These are phyloP conservation scores for Barnettozyma siamensis DNA, from an alignment of 805 yeast species.

Conservation along the genomic window DNA sequence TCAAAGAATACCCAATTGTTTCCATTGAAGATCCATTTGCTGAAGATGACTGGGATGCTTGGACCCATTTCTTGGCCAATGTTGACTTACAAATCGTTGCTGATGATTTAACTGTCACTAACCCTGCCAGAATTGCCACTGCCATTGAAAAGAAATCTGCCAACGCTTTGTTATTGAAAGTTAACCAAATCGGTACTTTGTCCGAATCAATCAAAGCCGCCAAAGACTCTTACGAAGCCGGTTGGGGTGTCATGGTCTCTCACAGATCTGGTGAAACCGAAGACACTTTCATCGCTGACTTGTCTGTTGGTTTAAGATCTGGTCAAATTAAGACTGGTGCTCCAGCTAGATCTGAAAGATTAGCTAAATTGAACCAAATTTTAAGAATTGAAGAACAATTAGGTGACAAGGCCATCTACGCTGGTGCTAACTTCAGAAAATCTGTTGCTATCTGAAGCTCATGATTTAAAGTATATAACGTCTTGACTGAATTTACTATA, in stretches of 20 bases:
- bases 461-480: too few species aligned
- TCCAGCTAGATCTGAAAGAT: slow-evolving; percentile 99
- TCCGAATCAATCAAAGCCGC: slow-evolving; percentile 97
- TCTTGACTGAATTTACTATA: too few species aligned
- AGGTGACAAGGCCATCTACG: slow-evolving; percentile 95
- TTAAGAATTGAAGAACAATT: slow-evolving; percentile 98
- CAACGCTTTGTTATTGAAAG: slow-evolving; percentile 91
- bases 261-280: slow-evolving; percentile 99
- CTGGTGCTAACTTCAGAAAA: slow-evolving; percentile 83
- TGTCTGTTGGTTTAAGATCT: slow-evolving; percentile 94
- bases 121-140: slow-evolving; percentile 88
- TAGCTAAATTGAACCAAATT: slow-evolving; percentile 97
- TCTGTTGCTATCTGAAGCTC: slow-evolving; percentile 31
- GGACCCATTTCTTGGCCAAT: slow-evolving; percentile 80
- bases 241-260: slow-evolving; percentile 99
- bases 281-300: slow-evolving; percentile 97
- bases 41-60: slow-evolving; percentile 99
- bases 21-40: slow-evolving; percentile 99
- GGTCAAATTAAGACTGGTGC: slow-evolving; percentile 99
- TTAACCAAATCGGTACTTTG: slow-evolving; percentile 97
- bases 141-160: slow-evolving; percentile 97
- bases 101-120: slow-evolving; percentile 98
- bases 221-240: slow-evolving; percentile 87
- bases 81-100: slow-evolving; percentile 87
- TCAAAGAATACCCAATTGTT: slow-evolving; percentile 92